Evolutionary conservation across 2,329 filamentous ascomycete species (phyloP).

Genomic region (Trichoderma endophyticum): DNA sequence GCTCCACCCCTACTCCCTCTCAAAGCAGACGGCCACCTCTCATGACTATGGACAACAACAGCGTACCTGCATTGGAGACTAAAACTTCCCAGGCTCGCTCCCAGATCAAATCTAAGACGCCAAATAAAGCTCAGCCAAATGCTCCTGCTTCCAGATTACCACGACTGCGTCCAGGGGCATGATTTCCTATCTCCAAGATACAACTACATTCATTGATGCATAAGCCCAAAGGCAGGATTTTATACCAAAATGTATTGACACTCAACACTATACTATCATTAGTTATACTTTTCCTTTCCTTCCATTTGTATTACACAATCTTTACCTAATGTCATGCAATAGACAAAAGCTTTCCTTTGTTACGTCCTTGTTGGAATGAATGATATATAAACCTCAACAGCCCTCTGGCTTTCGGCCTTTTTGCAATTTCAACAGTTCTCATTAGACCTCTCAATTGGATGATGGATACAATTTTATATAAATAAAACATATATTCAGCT

Average conservation of each 20-base stretch:
- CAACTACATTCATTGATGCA: neutral
- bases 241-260: neutral
- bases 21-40: neutral
- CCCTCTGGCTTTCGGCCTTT: too few relatives aligned
- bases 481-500: neutral
- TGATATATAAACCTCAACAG: too few relatives aligned
- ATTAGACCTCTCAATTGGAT: neutral
- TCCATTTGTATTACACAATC: neutral
- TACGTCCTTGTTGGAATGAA: too few relatives aligned
- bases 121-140: neutral
- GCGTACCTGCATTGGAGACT: neutral
- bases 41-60: neutral
- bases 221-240: neutral
- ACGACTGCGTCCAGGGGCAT: too few relatives aligned
- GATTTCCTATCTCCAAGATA: neutral
- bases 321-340: neutral
- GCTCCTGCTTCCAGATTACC: neutral
- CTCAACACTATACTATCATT: neutral
- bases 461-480: neutral
- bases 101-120: neutral
- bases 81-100: neutral
- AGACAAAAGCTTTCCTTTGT: neutral
- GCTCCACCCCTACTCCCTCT: neutral
- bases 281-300: neutral
- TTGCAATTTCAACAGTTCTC: too few relatives aligned